phyloP scores from a whole-genome alignment of 2,329 filamentous ascomycete genomes.

The Talaromyces verruculosus region DNA sequence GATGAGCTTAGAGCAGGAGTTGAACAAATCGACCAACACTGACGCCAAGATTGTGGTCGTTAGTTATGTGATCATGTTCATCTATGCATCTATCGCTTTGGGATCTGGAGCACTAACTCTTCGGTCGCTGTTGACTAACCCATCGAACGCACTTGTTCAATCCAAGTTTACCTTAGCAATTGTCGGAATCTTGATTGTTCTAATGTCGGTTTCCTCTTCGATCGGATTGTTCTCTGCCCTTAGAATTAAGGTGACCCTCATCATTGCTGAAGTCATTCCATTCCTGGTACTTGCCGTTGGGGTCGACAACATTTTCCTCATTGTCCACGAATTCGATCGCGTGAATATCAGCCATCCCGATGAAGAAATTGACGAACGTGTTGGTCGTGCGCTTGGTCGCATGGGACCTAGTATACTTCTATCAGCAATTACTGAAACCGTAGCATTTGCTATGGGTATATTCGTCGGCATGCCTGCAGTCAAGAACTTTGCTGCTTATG shows the following conservation, averaged over 20 bases:
- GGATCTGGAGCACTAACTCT: constrained; percentile 82
- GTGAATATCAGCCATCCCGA: constrained; percentile 92
- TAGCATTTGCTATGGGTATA: constrained; percentile 86
- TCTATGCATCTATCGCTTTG: constrained; percentile 90
- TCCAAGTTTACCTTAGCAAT: constrained; percentile 97
- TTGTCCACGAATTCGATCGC: constrained; percentile 96
- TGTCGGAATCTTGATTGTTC: constrained; percentile 87
- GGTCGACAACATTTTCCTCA: constrained; percentile 98
- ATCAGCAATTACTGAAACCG: constrained; percentile 90
- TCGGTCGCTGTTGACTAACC: constrained; percentile 75
- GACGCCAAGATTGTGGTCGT: constrained; percentile 95
- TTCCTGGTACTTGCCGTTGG: constrained; percentile 95
- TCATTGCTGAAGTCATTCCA: constrained; percentile 97
- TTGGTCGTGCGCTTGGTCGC: constrained; percentile 83
- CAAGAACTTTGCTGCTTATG: constrained; percentile 94
- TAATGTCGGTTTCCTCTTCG: constrained; percentile 96
- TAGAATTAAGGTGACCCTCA: constrained; percentile 90
- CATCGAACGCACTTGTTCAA: constrained; percentile 81
- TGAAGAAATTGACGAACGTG: constrained; percentile 78
- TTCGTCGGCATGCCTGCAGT: constrained; percentile 98
- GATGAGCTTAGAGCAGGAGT: constrained; percentile 88
- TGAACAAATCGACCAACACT: constrained; percentile 98
- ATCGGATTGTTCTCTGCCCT: constrained; percentile 91
- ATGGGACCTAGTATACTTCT: constrained; percentile 97
- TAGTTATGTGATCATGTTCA: constrained; percentile 98